phyloP scores from a whole-genome alignment of 495 filamentous ascomycete genomes.

The Annulohypoxylon stygium region DNA sequence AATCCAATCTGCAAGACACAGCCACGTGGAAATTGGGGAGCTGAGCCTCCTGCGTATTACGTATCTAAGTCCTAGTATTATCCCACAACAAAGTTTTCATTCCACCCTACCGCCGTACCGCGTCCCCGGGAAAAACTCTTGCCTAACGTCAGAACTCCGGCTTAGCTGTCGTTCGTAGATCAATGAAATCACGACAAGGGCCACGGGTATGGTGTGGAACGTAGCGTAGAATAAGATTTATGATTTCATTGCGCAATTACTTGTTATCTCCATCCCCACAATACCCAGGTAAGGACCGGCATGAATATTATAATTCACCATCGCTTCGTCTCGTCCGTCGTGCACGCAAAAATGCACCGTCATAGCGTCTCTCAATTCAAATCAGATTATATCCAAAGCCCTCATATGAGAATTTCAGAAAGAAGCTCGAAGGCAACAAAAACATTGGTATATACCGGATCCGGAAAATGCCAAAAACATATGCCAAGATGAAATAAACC shows the following conservation, averaged over 20 bases:
- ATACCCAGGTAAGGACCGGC: conserved; percentile 11
- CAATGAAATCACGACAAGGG: conserved; percentile 5
- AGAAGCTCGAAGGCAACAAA: conserved; percentile 1
- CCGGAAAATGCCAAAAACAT: conserved; percentile 44
- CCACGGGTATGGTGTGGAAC: background rate
- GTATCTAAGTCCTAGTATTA: conserved; percentile 16
- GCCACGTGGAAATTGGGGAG: conserved; percentile 17
- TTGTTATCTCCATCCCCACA: conserved; percentile 7
- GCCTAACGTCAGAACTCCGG: background rate
- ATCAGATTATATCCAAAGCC: background rate
- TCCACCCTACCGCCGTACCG: conserved; percentile 16
- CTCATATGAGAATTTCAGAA: background rate
- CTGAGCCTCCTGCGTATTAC: conserved; percentile 35
- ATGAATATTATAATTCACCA: conserved; percentile 4
- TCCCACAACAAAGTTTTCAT: conserved; percentile 2
- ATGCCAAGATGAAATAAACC: conserved; percentile 25
- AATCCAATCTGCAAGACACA: conserved; percentile 9
- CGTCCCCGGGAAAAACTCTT: background rate
- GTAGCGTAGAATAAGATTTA: conserved; percentile 1
- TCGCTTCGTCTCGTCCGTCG: conserved; percentile 11
- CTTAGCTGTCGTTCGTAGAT: background rate
- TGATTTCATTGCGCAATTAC: conserved; percentile 26
- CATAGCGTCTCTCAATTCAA: background rate
- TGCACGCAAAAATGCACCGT: background rate
- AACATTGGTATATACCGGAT: conserved; percentile 45